Percentiles rank a stretch among this genome's conserved stretches.
These are phyloP conservation scores for Aspergillus sojae DNA, from an alignment of 2,329 filamentous ascomycete species.

Conservation along the genomic window DNA sequence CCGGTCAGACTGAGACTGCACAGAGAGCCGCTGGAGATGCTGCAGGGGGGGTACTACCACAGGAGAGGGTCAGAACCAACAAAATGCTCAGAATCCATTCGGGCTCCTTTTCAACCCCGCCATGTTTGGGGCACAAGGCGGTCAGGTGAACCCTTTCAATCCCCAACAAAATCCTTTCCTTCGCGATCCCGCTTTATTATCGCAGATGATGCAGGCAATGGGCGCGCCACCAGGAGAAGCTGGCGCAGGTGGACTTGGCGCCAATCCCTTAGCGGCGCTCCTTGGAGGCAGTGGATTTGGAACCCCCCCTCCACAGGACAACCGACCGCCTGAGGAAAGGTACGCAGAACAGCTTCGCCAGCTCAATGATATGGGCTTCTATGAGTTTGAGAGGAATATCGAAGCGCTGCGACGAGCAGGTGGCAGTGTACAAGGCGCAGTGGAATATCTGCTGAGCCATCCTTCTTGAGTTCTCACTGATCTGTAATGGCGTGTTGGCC, in stretches of 20 bases:
- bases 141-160: constrained; percentile 48
- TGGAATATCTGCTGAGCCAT: constrained; percentile 44
- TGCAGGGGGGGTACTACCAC: constrained; percentile 30
- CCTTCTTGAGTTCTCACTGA: constrained; percentile 26
- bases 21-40: constrained; percentile 34
- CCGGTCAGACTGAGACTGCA: constrained; percentile 32
- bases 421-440: constrained; percentile 85
- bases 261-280: constrained; percentile 50
- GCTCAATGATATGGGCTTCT: constrained; percentile 98
- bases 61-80: constrained; percentile 38
- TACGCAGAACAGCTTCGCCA: constrained; percentile 89
- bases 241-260: constrained; percentile 33
- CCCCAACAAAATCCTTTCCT: constrained; percentile 57
- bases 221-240: constrained; percentile 41
- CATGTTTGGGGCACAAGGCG: constrained; percentile 33
- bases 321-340: constrained; percentile 85
- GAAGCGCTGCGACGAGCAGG: constrained; percentile 84
- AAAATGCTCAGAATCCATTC: constrained; percentile 65
- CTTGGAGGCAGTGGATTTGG: constrained; percentile 54
- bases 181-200: constrained; percentile 62
- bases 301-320: constrained; percentile 68
- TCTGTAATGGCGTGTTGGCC: constrained; percentile 4
- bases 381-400: constrained; percentile 91
- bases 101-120: constrained; percentile 62
- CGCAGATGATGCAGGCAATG: constrained; percentile 58